Base-by-base conservation (phyloP, 2,329 filamentous ascomycete genomes). In the Fusarium sacchari region DNA sequence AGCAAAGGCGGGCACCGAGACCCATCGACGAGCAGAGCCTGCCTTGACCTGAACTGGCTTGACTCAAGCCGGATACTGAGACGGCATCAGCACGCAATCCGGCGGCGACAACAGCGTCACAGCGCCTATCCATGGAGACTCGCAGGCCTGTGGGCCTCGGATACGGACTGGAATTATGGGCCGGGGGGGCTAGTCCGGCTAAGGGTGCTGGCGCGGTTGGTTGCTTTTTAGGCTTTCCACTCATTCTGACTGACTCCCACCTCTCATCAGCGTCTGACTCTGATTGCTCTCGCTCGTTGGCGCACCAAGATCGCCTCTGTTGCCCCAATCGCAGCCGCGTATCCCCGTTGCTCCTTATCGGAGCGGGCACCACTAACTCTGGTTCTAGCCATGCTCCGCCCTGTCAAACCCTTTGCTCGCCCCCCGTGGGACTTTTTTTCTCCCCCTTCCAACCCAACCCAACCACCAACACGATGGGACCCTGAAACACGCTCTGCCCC, bases 401-500 rank as follows among this genome's bases (percentile, higher is more conserved):
- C 74, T 76, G 74, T 76, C 72, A 77, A 78, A 72, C 74, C 69
- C 69, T 76, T 67, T 65, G 63, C 50, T 77, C 64, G 76, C 56
- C 76, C 77, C 76, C 62, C 72, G 64, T 77, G 70, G 76, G 60
- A 67, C 67, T 64, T 55, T 53, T 71, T n/a, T n/a, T 14, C 4
- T 14, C 4, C 13, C 6, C 1, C 50, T 55, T 55, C 50, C 43
- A 61, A 60, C 58, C 67, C 46, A 67, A 47, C 46, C 75, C 73
- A 76, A 75, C 72, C 64, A 77, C 73, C 72, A 71, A 58, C 65
- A 66, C 40, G 64, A 69, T 53, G 52, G 60, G 64, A 77, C 73
- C 73, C 77, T 78, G 77, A 78, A 79, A 78, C 77, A 79, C 67
- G 69, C 64, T 66, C 69, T 74, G 53, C 75, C 72, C 74, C 75